Base-by-base conservation (phyloP, 768 basidiomycete species). In the Pleurotus giganteus region DNA sequence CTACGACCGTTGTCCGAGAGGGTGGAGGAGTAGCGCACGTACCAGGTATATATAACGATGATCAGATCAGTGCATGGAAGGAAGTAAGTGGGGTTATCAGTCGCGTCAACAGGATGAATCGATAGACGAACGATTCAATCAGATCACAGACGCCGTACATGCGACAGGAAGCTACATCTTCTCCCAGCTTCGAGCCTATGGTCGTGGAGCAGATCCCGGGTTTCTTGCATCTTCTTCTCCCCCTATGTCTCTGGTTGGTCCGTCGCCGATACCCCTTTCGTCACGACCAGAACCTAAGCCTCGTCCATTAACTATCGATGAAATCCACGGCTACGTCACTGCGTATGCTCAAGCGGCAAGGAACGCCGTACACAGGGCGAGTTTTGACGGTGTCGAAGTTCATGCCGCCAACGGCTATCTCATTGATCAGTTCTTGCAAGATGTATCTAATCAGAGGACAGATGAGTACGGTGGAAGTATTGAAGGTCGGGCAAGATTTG, bases 11-110 rank as follows among this genome's bases (percentile, higher is more conserved):
- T 45, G 74, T 78, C 0, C 63, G 66, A 1, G 60, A 74, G 12
- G 82, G 83, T 0, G 81, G 78, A 2, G 84, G 83, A 1, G 72
- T 67, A 37, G 47, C 55, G 1, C 66, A 81, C 53, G 75, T 79
- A 0, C 88, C 88, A 1, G 88, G 88, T 4, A 70, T 76, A 34
- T 77, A 69, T 63, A 70, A 66, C 1, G 65, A 69, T 12, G 74
- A 73, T 24, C 89, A 92, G 58, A 76, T 84, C 29, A 60, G 55
- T 0, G 79, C 68, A 0, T 88, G 85, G 86, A 82, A 80, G 61
- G 61, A 74, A 68, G 81, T 75, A n/a, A 44, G 57, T 54, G 76
- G 56, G 61, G 19, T 5, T 24, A 9, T 28, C n/a, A 13, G 17
- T 15, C 45, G 32, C 27, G 21, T 29, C 17, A 23, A 31, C 4